Evolutionary conservation across 306 rosid genomes (phyloP).

Genomic region (Lagenaria siceraria): DNA sequence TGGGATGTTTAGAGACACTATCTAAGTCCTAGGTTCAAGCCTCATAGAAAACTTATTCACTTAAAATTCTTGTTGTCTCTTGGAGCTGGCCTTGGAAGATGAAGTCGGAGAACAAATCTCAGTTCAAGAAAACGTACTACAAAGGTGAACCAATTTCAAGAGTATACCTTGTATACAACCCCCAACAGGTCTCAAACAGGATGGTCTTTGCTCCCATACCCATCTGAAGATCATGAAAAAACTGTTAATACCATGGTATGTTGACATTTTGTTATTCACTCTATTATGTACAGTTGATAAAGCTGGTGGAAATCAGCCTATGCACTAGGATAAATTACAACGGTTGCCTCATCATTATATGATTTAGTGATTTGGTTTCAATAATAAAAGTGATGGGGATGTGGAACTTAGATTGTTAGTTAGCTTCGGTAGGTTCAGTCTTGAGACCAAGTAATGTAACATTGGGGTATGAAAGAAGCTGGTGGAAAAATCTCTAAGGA

Average conservation of each 20-base stretch:
- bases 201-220: slow-evolving; percentile 68
- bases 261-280: background rate
- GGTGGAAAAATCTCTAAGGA: background rate
- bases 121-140: background rate
- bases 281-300: background rate
- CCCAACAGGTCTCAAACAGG: slow-evolving; percentile 73
- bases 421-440: background rate
- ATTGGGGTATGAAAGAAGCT: background rate
- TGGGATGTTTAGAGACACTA: background rate
- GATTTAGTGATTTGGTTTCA: background rate
- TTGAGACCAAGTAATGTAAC: background rate
- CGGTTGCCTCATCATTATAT: background rate
- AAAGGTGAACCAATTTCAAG: background rate
- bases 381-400: background rate
- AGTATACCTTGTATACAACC: slow-evolving; percentile 48
- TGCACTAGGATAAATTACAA: background rate
- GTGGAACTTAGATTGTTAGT: background rate
- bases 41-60: background rate
- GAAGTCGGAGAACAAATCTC: background rate
- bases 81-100: background rate
- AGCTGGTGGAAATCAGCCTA: background rate
- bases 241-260: slow-evolving; percentile 7
- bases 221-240: slow-evolving; percentile 39
- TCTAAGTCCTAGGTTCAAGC: background rate
- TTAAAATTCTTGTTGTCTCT: background rate